Conservation (phyloP, 495 filamentous ascomycete species). For the Haplographium delicatum region DNA sequence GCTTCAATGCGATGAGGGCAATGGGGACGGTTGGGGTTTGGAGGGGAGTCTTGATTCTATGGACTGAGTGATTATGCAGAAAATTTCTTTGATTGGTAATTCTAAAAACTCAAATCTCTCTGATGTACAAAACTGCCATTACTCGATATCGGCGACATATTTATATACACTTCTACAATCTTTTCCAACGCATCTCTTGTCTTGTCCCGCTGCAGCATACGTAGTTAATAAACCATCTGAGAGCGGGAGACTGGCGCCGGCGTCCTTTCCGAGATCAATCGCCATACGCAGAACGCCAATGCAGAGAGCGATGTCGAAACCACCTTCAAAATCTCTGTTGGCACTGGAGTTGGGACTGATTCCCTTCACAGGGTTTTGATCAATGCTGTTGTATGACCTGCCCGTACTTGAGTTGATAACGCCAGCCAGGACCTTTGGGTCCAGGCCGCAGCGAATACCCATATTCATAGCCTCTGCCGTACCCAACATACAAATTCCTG, state of each 20-base stretch:
- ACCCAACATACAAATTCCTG: conserved; percentile 14
- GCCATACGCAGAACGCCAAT: conserved; percentile 16
- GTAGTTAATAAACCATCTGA: conserved; percentile 10
- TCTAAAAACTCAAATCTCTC: too few species aligned
- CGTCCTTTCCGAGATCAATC: conserved; percentile 14
- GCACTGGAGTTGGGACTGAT: conserved; percentile 9
- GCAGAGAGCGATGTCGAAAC: conserved; percentile 17
- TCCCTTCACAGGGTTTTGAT: conserved; percentile 22
- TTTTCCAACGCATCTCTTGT: conserved; percentile 14
- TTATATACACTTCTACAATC: conserved; percentile 20
- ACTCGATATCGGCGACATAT: conserved; percentile 13
- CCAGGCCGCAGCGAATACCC: conserved; percentile 19
- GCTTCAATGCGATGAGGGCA: too few species aligned
- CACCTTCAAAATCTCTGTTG: conserved; percentile 19
- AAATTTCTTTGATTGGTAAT: too few species aligned
- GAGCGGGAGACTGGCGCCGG: conserved; percentile 4
- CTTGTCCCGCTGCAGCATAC: conserved; percentile 14
- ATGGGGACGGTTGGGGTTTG: too few species aligned
- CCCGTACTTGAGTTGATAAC: conserved; percentile 19
- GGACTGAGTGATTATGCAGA: too few species aligned
- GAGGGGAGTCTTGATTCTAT: too few species aligned
- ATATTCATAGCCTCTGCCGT: conserved; percentile 22
- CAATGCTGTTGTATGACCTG: conserved; percentile 14
- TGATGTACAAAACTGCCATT: too few species aligned
- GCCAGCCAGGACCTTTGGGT: conserved; percentile 19